These are phyloP conservation scores for Yamadazyma trypodendri DNA, from an alignment of 1,139 yeast species.

Conservation along the genomic window DNA sequence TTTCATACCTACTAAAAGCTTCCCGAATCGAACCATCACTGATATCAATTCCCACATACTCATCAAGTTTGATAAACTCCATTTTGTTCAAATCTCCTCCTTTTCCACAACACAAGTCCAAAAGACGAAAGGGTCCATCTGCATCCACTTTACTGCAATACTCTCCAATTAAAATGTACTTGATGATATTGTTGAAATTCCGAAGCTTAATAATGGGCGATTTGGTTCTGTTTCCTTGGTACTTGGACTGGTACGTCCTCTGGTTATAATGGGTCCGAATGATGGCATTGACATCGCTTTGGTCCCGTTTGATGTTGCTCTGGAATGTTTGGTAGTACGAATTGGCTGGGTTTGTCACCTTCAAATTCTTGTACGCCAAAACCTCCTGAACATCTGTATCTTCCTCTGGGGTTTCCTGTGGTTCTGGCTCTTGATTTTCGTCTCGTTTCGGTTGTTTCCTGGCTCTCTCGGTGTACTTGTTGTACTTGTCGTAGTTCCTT, in stretches of 20 bases:
- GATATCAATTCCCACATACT: constrained; percentile 87
- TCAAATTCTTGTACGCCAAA: constrained; percentile 33
- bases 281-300: constrained; percentile 50
- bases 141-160: constrained; percentile 44
- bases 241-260: constrained; percentile 68
- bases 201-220: constrained; percentile 86
- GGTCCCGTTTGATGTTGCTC: constrained; percentile 36
- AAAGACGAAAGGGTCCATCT: constrained; percentile 44
- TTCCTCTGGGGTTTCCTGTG: constrained; percentile 8
- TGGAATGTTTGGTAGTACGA: constrained; percentile 41
- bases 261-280: constrained; percentile 86
- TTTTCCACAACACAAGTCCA: constrained; percentile 95
- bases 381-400: constrained; percentile 16
- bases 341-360: constrained; percentile 30
- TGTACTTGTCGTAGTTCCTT: constrained; percentile 8
- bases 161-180: constrained; percentile 78
- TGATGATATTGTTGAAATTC: constrained; percentile 88
- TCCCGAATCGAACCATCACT: constrained; percentile 86
- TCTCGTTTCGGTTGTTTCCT: constrained; percentile 6
- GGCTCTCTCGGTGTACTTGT: constrained; percentile 9
- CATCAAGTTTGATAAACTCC: constrained; percentile 69
- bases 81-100: constrained; percentile 96
- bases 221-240: constrained; percentile 57
- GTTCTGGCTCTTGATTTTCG: neutral
- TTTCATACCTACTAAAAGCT: constrained; percentile 71